A percentile compares a stretch with the other conserved stretches of the same genome.
phyloP scores from a whole-genome alignment of 345 rosid genomes.

The Citrus sp. region DNA sequence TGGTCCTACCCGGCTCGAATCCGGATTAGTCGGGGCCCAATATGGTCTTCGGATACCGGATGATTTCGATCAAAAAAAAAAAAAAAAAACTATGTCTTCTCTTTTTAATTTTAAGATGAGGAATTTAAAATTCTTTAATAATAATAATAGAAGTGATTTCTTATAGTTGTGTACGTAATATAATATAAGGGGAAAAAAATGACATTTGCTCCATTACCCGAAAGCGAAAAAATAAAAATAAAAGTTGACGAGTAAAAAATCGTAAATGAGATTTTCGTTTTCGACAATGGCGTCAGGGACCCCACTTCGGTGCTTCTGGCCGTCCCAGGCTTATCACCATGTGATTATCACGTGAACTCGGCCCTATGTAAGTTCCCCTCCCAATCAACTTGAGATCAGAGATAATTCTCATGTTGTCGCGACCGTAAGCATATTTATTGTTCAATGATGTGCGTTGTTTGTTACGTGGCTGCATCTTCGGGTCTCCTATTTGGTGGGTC shows the following conservation, averaged over 20 bases:
- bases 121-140: too few species aligned
- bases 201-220: background rate
- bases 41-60: too few species aligned
- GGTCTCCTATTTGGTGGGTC: background rate
- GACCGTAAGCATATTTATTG: background rate
- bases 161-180: too few species aligned
- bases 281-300: background rate
- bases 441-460: background rate
- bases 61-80: too few species aligned
- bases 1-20: too few species aligned
- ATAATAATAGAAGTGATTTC: too few species aligned
- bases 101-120: too few species aligned
- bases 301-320: background rate
- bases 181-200: too few species aligned
- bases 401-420: background rate
- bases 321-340: constrained; percentile 15
- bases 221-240: background rate
- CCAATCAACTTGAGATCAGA: background rate
- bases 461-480: background rate
- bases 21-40: too few species aligned
- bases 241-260: too few species aligned
- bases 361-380: background rate
- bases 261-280: background rate
- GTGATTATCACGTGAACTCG: constrained; percentile 52
- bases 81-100: too few species aligned